Percentiles rank a stretch among this genome's conserved stretches.
phyloP scores from a whole-genome alignment of 2,329 filamentous ascomycete genomes.

The Colletotrichum endophyticum region DNA sequence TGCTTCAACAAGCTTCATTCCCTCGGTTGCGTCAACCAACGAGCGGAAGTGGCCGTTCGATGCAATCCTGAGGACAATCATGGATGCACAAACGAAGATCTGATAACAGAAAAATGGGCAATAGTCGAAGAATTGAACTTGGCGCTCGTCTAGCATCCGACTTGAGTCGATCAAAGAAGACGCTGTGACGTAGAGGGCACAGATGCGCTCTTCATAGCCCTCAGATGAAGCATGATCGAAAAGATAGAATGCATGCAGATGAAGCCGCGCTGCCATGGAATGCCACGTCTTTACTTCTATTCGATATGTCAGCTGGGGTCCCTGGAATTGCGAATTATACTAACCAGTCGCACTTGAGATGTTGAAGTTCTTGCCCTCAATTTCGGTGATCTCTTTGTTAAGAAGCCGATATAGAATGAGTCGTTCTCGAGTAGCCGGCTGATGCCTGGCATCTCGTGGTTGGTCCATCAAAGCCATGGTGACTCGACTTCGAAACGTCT shows the following conservation, averaged over 20 bases:
- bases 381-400: neutral
- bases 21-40: neutral
- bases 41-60: neutral
- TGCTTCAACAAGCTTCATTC: neutral
- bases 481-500: neutral
- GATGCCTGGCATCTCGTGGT: neutral
- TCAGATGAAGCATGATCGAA: neutral
- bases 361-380: neutral
- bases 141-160: neutral
- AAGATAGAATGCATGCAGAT: neutral
- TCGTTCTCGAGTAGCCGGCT: neutral
- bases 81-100: neutral
- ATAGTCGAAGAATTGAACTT: neutral
- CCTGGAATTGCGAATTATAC: neutral
- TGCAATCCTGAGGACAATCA: neutral
- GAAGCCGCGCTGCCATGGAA: neutral
- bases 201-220: neutral
- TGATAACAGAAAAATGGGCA: neutral
- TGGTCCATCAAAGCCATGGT: neutral
- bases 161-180: neutral
- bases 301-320: neutral
- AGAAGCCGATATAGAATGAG: neutral
- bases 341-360: neutral
- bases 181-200: neutral
- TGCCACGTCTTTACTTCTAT: neutral